Evolutionary conservation across 169 alveolate species (phyloP), one percentile per base, ranked within the genome.

Genomic region (Cryptosporidium xiaoi): DNA sequence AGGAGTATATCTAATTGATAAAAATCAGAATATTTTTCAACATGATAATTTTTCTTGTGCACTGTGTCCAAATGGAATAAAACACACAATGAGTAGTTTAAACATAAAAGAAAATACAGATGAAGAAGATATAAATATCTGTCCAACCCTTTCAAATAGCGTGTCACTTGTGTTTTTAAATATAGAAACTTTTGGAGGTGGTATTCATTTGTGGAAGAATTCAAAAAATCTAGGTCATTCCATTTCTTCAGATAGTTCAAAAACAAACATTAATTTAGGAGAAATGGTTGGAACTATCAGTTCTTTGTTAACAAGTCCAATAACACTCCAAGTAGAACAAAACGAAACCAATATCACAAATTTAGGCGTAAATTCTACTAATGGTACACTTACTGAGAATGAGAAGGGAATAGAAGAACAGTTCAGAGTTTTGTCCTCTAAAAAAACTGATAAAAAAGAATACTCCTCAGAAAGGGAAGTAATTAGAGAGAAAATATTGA

Each of bases 121-220:
- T 20, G 40, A 18, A 36, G 83, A 68, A 29, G 51, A 44, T 20
- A n/a, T 31, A 7, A 10, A 6, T 15, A 10, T 46, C 24, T 77
- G 71, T 1, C 87, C 87, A 34, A 77, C 87, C 8, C 65, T 77
- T 16, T 53, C 53, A 34, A 62, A 18, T 31, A 77, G 87, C 12
- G 71, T 77, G 36, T 77, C 87, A 62, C 64, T 77, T n/a, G 87
- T 77, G 7, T 77, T 77, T 44, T 60, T 77, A 1, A 77, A 77
- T 36, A 77, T 77, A 13, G 71, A 77, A 60, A 40, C 71, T 3
- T 77, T 77, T 77, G 87, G 71, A 29, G 87, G 87, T n/a, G 87
- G 87, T 12, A 71, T 44, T 24, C 58, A 77, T 44, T 44, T 77
- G 24, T 77, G 87, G 87, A 77, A 48, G 33, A 60, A 77, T 27